These are phyloP conservation scores for Lindgomyces ingoldianus DNA, from an alignment of 495 filamentous ascomycete species.

Conservation along the genomic window DNA sequence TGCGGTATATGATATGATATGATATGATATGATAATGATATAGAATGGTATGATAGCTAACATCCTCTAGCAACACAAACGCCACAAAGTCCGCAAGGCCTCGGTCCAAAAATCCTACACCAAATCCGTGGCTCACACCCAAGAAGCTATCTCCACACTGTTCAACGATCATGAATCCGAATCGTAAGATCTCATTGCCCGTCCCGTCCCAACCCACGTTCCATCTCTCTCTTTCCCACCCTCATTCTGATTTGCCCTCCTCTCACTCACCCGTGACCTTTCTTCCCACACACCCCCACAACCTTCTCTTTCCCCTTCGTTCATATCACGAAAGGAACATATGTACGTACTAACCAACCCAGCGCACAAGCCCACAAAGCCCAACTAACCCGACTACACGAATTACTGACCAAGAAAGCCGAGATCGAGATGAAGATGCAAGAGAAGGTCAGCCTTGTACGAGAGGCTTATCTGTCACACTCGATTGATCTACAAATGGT, in stretches of 20 bases:
- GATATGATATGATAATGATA: not conserved
- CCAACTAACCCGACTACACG: slow-evolving; percentile 12
- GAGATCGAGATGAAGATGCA: slow-evolving; percentile 18
- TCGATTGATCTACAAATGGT: too few species aligned
- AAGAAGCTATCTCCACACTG: slow-evolving; percentile 6
- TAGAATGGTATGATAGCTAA: not conserved
- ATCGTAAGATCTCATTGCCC: slow-evolving; percentile 10
- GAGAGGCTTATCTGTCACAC: too few species aligned
- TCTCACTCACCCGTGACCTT: not conserved
- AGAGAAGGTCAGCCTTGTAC: too few species aligned
- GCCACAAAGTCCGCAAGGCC: not conserved
- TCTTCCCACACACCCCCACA: not conserved
- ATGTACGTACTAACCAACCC: not conserved
- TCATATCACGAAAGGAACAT: not conserved
- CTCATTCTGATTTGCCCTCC: not conserved
- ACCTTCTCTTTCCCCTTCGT: not conserved
- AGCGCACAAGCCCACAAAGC: slow-evolving; percentile 13
- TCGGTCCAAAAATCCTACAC: slow-evolving; percentile 4
- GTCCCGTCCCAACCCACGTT: not conserved
- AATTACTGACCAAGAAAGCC: slow-evolving; percentile 12
- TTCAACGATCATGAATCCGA: slow-evolving; percentile 20
- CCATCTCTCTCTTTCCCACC: not conserved
- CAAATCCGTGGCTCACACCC: not conserved
- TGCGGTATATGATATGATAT: not conserved
- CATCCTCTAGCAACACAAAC: slow-evolving; percentile 16